Base-by-base conservation (phyloP, 306 rosid genomes). In the Quercus aquifolioides region DNA sequence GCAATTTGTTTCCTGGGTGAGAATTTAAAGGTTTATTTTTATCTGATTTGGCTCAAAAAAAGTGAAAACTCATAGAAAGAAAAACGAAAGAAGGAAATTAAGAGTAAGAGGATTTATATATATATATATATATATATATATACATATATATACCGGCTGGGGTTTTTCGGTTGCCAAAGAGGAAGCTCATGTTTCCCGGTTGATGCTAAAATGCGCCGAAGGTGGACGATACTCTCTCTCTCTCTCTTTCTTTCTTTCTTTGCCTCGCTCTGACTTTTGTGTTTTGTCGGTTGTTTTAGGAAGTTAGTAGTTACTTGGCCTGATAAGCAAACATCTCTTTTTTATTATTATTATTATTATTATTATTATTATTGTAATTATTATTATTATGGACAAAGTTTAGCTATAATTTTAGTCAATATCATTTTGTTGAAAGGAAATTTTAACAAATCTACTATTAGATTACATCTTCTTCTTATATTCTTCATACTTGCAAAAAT, bases 101-200 rank as follows among this genome's bases (percentile, higher is more conserved):
- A 10, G 1, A 51, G 15, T 17, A 17, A 55, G 60, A 23, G 25
- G 30, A 12, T 49, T 49, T 49, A 49, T 49, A 49, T 35, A 35
- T 35, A 33, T 11, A 25, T 25, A 25, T 25, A 25, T 33, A 33
- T 35, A 33, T 11, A n/a, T 49, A 49, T 49, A 49, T 35, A 35
- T 35, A 33, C 7, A 25, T 25, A 25, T 25, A 59, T 10, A 31
- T 73, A 90, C 94, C 97, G 21, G 97, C 93, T 15, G 94, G 93
- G 52, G 97, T 93, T 71, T 91, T 93, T 52, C 98, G 90, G 85
- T 79, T 80, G 79, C 94, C 93, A 60, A 91, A 93, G 43, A 93
- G 79, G 77, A 91, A 93, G 85, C 98, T 93, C 94, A 91, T 93
- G 63, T 74, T 79, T 70, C 17, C n/a, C 23, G 1, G 56, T 20